Evolutionary conservation across 2,329 filamentous ascomycete species (phyloP), one percentile per base, ranked within the genome.

Genomic region (Pezicula radicicola): DNA sequence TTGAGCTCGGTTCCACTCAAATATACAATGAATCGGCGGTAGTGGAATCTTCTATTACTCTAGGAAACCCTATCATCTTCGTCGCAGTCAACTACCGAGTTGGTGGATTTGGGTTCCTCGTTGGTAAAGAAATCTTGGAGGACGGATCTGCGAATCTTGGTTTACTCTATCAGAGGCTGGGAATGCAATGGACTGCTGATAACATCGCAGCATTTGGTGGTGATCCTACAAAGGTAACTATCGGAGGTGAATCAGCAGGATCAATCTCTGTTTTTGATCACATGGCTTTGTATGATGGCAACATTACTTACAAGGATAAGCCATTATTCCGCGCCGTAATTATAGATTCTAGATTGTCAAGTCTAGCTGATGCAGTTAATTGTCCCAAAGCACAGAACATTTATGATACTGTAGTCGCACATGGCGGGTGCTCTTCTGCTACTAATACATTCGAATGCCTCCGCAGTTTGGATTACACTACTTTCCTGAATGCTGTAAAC

Each of bases 121-220:
- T 82, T 0, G 87, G 87, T 6, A 78, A 78, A 48, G 85, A 91
- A 65, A 76, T 91, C 41, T 72, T 85, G 3, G 74, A 75, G 4
- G 86, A 89, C 55, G 86, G 87, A 2, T 78, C 84, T 2, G 69
- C 84, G 3, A 93, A 92, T 63, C 66, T 90, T 3, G 89, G 89
- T 3, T 75, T 89, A 3, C 73, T 88, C 0, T 89, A 93, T 62
- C 88, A 92, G 62, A 77, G 87, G 33, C 75, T 88, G 56, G 88
- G 80, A 0, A 73, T 93, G 7, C 71, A 91, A 64, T 93, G 89
- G 89, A 80, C 89, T 1, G 83, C 86, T 8, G 87, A 90, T 60
- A 90, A 92, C 59, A 90, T 93, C 51, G 83, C 73, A 1, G 76
- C 81, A 0, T 95, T 94, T 63, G 90, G 90, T 10, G 90, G 89